A percentile compares a stretch with the other conserved stretches of the same genome.
Conservation (phyloP, 2,329 filamentous ascomycete genomes). For the Aspergillus floridensis region DNA sequence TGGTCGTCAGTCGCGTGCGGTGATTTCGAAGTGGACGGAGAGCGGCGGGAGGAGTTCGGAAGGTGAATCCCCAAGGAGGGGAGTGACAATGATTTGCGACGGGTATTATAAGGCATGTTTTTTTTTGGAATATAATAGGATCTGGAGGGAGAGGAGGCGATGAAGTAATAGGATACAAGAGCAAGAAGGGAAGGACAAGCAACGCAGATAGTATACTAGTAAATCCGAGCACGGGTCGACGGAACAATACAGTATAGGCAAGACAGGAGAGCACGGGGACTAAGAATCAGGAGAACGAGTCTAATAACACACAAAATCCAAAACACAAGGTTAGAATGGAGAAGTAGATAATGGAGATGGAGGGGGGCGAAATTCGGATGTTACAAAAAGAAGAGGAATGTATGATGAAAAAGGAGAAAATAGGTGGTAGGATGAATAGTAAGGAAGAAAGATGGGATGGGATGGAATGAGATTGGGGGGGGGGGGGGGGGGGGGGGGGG, state of each 20-base stretch:
- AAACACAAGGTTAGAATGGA: background rate
- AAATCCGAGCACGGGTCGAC: conserved; percentile 8
- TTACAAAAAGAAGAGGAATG: conserved; percentile 7
- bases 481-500: background rate
- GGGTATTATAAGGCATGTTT: conserved; percentile 89
- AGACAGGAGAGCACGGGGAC: conserved; percentile 5
- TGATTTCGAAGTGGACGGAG: conserved; percentile 61
- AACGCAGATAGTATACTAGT: conserved; percentile 13
- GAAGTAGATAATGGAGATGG: conserved; percentile 7
- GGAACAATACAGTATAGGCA: conserved; percentile 12
- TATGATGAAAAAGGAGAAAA: conserved; percentile 10
- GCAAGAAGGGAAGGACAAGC: conserved; percentile 11
- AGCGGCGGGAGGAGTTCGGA: conserved; percentile 58
- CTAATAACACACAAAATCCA: conserved; percentile 2
- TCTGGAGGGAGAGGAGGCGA: conserved; percentile 3
- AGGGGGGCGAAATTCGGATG: conserved; percentile 15
- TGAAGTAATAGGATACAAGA: conserved; percentile 10
- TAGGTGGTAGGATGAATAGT: conserved; percentile 7
- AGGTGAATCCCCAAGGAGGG: conserved; percentile 90
- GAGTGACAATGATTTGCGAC: conserved; percentile 90
- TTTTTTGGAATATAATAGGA: background rate
- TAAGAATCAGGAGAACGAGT: conserved; percentile 7
- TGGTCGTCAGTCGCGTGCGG: conserved; percentile 58
- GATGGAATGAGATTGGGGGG: conserved; percentile 15
- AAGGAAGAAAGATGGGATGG: conserved; percentile 10